Evolutionary conservation across 2,329 filamentous ascomycete genomes (phyloP).

Genomic region (Ceratocystis huliohia): DNA sequence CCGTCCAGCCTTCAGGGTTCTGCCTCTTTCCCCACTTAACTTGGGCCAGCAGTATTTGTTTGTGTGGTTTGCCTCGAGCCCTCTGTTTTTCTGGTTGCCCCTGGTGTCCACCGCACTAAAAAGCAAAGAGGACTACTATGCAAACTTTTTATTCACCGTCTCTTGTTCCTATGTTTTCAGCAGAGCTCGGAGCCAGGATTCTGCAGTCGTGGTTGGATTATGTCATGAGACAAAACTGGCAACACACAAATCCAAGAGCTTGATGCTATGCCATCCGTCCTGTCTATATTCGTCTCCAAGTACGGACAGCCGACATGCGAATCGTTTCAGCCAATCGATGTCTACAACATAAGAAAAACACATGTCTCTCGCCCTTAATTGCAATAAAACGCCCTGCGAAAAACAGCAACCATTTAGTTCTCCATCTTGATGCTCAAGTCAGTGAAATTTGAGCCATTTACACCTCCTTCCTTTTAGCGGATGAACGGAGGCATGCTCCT

Average conservation of each 20-base stretch:
- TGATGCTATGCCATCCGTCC: background rate
- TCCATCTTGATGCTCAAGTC: too few relatives aligned
- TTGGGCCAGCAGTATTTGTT: background rate
- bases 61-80: slow-evolving; percentile 1
- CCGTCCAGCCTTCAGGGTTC: background rate
- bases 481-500: too few relatives aligned
- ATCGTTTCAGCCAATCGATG: background rate
- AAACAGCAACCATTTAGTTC: too few relatives aligned
- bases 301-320: background rate
- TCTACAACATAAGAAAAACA: background rate
- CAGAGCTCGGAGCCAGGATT: slow-evolving; percentile 8
- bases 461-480: too few relatives aligned
- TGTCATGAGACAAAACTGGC: background rate
- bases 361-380: too few relatives aligned
- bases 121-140: background rate
- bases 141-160: background rate
- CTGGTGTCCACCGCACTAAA: background rate
- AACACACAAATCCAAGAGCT: background rate
- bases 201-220: background rate
- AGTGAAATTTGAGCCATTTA: too few relatives aligned
- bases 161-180: background rate
- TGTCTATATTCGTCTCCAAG: background rate
- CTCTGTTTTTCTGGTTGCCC: background rate
- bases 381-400: too few relatives aligned
- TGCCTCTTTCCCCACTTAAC: background rate